Evolutionary conservation across 2,329 filamentous ascomycete species (phyloP).

Genomic region (Cercospora canescens): DNA sequence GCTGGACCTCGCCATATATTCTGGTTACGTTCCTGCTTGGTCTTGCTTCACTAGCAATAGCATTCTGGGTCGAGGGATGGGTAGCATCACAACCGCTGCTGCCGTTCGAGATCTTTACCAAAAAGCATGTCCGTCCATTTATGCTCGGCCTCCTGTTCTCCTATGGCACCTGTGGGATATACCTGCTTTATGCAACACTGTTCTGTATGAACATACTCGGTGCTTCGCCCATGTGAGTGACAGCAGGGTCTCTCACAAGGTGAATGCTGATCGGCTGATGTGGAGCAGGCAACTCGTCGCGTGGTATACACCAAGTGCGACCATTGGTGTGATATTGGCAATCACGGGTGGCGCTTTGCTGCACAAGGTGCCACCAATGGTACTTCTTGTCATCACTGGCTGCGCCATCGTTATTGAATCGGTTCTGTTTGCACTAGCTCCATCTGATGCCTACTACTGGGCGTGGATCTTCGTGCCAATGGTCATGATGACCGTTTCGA

Average conservation of each 20-base stretch:
- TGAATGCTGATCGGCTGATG: not conserved
- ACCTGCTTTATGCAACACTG: constrained; percentile 67
- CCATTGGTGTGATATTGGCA: constrained; percentile 67
- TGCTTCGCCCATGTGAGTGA: constrained; percentile 51
- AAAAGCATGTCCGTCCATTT: constrained; percentile 68
- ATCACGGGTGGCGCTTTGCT: constrained; percentile 65
- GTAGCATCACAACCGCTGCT: constrained; percentile 67
- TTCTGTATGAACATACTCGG: constrained; percentile 65
- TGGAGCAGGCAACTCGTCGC: constrained; percentile 55
- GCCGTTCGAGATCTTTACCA: constrained; percentile 67
- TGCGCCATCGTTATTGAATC: constrained; percentile 59
- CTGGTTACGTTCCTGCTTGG: constrained; percentile 65
- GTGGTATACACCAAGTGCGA: constrained; percentile 68
- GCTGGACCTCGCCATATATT: constrained; percentile 75
- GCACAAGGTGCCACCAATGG: constrained; percentile 63
- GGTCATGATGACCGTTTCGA: constrained; percentile 68
- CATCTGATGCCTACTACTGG: constrained; percentile 63
- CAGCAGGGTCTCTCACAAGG: not conserved
- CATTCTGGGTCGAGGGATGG: constrained; percentile 73
- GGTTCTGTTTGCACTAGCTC: constrained; percentile 65
- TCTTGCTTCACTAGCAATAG: constrained; percentile 56
- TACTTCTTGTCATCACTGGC: constrained; percentile 63
- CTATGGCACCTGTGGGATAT: constrained; percentile 69
- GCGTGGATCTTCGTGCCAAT: constrained; percentile 71
- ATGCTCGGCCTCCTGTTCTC: constrained; percentile 62